Evolutionary conservation across 2,329 filamentous ascomycete genomes (phyloP).

Genomic region (Apiospora aurea): DNA sequence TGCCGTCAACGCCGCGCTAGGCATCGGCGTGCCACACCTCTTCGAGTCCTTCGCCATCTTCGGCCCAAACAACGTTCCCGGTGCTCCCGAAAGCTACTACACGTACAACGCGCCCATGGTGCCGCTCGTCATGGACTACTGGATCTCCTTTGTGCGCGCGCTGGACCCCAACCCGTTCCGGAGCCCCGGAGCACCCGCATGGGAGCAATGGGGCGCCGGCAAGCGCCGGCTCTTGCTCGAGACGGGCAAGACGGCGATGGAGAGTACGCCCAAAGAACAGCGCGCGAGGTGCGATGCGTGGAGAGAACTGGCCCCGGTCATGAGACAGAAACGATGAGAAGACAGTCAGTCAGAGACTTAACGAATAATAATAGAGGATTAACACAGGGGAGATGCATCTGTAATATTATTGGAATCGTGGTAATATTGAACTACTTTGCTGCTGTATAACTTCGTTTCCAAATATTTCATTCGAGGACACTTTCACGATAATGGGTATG

Average conservation of each 20-base stretch:
- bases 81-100: constrained; percentile 47
- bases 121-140: constrained; percentile 57
- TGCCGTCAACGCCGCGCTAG: constrained; percentile 41
- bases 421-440: not conserved
- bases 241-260: constrained; percentile 49
- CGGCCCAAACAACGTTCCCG: constrained; percentile 48
- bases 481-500: constrained; percentile 30
- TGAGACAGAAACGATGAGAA: constrained; percentile 40
- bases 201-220: constrained; percentile 47
- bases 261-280: constrained; percentile 45
- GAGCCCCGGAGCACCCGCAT: constrained; percentile 45
- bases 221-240: constrained; percentile 48
- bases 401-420: not conserved
- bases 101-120: constrained; percentile 54
- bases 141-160: constrained; percentile 54
- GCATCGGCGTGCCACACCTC: constrained; percentile 57
- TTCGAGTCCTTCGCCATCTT: constrained; percentile 57
- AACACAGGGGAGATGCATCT: not conserved
- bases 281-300: constrained; percentile 50
- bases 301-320: constrained; percentile 44
- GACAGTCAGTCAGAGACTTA: too few species aligned
- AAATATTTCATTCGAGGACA: not conserved
- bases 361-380: not conserved
- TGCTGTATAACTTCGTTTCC: not conserved
- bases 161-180: constrained; percentile 53